A percentile compares a stretch with the other conserved stretches of the same genome.
These are phyloP conservation scores for Colletotrichum aenigma DNA, from an alignment of 2,329 filamentous ascomycete genomes.

Conservation along the genomic window DNA sequence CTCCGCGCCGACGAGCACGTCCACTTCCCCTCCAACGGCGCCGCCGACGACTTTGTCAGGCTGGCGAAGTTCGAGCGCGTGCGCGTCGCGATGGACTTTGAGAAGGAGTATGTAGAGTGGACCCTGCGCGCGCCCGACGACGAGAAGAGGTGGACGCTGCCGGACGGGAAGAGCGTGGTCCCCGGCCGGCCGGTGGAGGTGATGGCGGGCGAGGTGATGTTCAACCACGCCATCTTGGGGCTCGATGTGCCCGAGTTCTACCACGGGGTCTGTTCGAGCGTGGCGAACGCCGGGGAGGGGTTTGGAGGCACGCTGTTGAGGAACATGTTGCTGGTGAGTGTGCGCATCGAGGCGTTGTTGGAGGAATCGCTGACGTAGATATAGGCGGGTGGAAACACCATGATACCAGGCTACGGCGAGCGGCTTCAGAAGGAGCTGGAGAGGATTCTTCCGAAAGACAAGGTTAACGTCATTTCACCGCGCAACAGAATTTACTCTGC, in stretches of 20 bases:
- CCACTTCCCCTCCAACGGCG: not conserved
- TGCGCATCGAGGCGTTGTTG: not conserved
- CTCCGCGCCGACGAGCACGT: not conserved
- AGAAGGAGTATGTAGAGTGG: not conserved
- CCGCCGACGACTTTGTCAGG: not conserved
- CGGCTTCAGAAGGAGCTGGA: not conserved
- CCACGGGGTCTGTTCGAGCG: not conserved
- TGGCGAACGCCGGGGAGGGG: not conserved
- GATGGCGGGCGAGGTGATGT: not conserved
- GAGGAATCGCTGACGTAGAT: not conserved
- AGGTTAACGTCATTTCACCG: not conserved
- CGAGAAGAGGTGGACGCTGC: not conserved
- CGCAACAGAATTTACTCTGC: not conserved
- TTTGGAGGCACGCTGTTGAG: not conserved
- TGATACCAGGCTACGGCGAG: not conserved
- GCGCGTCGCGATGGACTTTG: not conserved
- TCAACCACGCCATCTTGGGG: not conserved
- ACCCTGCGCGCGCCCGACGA: not conserved
- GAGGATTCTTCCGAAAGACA: too few species aligned
- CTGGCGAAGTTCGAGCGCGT: not conserved
- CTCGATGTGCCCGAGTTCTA: not conserved
- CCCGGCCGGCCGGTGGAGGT: not conserved
- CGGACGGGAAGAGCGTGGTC: not conserved
- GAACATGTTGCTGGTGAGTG: not conserved
- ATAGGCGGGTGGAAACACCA: not conserved